Percentiles rank a stretch among this genome's conserved stretches.
Evolutionary conservation across 169 alveolate genomes (phyloP).

Genomic region (Haemoproteus tartakovskyi): DNA sequence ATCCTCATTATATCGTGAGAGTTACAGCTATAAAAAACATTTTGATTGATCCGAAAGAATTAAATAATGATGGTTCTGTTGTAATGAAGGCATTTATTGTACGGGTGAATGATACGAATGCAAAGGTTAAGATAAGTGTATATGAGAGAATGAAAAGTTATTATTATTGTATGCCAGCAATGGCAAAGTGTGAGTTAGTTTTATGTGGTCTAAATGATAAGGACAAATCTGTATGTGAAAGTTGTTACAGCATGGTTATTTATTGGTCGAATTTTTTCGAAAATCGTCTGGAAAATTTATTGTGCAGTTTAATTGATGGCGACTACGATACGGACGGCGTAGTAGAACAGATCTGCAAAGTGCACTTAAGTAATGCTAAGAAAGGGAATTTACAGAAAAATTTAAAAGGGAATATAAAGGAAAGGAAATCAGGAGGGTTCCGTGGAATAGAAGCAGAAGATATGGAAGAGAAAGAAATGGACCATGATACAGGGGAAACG

Average conservation of each 20-base stretch:
- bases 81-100: slow-evolving; percentile 26
- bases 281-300: slow-evolving; percentile 26
- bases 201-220: slow-evolving; percentile 57
- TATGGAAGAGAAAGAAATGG: no score
- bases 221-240: slow-evolving; percentile 40
- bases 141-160: slow-evolving; percentile 46
- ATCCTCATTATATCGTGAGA: slow-evolving; percentile 39
- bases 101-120: slow-evolving; percentile 35
- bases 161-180: slow-evolving; percentile 51
- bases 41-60: slow-evolving; percentile 13
- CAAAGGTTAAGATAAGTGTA: slow-evolving; percentile 43
- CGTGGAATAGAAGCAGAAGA: no score
- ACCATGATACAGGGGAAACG: no score
- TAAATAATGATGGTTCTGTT: slow-evolving; percentile 6
- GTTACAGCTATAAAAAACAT: slow-evolving; percentile 38
- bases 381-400: slow-evolving; percentile 18
- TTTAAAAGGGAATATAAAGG: no score
- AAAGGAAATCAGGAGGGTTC: no score
- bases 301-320: slow-evolving; percentile 17
- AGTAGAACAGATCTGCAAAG: slow-evolving; percentile 46
- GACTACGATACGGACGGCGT: slow-evolving; percentile 43
- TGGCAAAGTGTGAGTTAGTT: slow-evolving; percentile 44
- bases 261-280: slow-evolving; percentile 51
- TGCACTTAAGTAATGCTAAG: slow-evolving; percentile 18
- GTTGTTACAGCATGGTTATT: slow-evolving; percentile 32